A percentile compares a stretch with the other conserved stretches of the same genome.
Evolutionary conservation across 495 filamentous ascomycete species (phyloP).

Genomic region (Tetracladium setigerum): DNA sequence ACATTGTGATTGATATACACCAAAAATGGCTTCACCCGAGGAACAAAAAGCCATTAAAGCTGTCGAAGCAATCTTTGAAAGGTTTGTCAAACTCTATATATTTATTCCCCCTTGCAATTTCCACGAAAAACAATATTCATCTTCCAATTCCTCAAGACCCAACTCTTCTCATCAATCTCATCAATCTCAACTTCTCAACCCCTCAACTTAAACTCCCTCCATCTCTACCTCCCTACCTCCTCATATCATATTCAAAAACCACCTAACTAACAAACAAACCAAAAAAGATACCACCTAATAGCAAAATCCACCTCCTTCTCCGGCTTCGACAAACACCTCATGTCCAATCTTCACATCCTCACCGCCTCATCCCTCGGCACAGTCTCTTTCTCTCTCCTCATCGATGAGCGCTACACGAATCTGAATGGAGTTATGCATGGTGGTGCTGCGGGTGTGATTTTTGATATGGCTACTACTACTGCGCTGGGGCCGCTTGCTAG

Average conservation of each 20-base stretch:
- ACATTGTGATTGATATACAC: background rate
- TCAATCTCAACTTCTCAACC: background rate
- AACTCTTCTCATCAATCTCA: background rate
- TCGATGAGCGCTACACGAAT: conserved; percentile 17
- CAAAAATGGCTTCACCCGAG: conserved; percentile 7
- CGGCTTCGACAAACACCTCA: conserved; percentile 30
- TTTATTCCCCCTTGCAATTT: background rate
- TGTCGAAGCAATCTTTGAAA: conserved; percentile 31
- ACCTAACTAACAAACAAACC: background rate
- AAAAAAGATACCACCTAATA: conserved; percentile 19
- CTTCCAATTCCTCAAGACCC: background rate
- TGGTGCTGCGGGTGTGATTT: conserved; percentile 36
- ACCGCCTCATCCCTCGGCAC: conserved; percentile 25
- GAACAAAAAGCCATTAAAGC: conserved; percentile 24
- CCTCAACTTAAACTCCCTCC: background rate
- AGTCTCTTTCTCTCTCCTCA: conserved; percentile 10
- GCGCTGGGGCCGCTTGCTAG: conserved; percentile 32
- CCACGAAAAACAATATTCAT: background rate
- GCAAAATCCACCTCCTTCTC: conserved; percentile 2
- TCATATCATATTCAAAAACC: too few relatives aligned
- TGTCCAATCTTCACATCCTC: conserved; percentile 27
- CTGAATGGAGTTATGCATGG: conserved; percentile 32
- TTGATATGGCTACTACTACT: conserved; percentile 38
- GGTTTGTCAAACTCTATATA: conserved; percentile 18
- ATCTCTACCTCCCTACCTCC: too few relatives aligned